A percentile compares a stretch with the other conserved stretches of the same genome.
phyloP scores from a whole-genome alignment of 2,329 filamentous ascomycete species.

The Fusarium nelsonii region DNA sequence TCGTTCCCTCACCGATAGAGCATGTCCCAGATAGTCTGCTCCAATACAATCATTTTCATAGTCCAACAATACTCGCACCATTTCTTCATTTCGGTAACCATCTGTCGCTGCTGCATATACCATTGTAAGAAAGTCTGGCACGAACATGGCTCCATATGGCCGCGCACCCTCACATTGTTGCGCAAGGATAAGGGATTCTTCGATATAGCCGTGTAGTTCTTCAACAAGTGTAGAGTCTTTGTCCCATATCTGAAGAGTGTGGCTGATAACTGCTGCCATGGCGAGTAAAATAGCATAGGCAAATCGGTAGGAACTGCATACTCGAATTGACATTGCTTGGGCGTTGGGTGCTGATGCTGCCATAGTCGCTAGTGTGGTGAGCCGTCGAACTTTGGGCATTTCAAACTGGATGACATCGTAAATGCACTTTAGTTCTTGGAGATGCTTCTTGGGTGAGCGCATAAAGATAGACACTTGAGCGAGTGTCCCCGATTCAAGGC shows the following conservation, averaged over 20 bases:
- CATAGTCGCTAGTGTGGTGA: slow-evolving; percentile 5
- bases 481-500: slow-evolving; percentile 27
- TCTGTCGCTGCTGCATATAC: slow-evolving; percentile 35
- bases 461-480: slow-evolving; percentile 28
- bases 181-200: slow-evolving; percentile 31
- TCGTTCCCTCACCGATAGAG: slow-evolving; percentile 11
- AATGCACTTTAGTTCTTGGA: slow-evolving; percentile 23
- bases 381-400: slow-evolving; percentile 21
- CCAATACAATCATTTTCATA: slow-evolving; percentile 38
- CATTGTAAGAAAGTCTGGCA: slow-evolving; percentile 33
- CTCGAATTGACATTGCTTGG: not conserved
- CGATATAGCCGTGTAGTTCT: slow-evolving; percentile 16
- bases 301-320: slow-evolving; percentile 14
- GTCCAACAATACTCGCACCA: slow-evolving; percentile 28
- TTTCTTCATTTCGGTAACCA: slow-evolving; percentile 11
- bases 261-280: slow-evolving; percentile 27
- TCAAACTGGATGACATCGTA: slow-evolving; percentile 33
- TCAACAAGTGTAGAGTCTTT: not conserved
- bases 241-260: slow-evolving; percentile 27
- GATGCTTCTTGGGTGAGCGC: slow-evolving; percentile 20
- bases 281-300: slow-evolving; percentile 31
- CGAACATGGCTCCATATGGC: slow-evolving; percentile 35
- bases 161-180: slow-evolving; percentile 24
- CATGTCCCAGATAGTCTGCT: slow-evolving; percentile 32
- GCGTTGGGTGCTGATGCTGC: slow-evolving; percentile 9